phyloP scores from a whole-genome alignment of 1,284 basidiomycete species.

The Rhodotorula sp. region DNA sequence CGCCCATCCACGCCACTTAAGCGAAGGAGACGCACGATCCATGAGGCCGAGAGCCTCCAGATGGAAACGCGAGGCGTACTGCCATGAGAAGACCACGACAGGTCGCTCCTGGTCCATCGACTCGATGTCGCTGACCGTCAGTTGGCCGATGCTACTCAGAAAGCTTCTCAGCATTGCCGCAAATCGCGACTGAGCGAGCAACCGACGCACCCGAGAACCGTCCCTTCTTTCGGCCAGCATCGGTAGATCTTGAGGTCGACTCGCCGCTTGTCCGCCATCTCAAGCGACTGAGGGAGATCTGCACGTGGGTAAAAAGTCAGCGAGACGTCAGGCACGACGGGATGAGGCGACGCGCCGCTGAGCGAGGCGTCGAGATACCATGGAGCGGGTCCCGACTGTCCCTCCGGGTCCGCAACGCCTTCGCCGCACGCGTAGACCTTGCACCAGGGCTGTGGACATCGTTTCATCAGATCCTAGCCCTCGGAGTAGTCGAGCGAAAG shows the following conservation, averaged over 20 bases:
- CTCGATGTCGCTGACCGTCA: conserved; percentile 1
- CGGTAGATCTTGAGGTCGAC: conserved; percentile 5
- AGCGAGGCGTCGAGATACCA: conserved; percentile 14
- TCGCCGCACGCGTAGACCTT: conserved; percentile 21
- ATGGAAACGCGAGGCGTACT: not conserved
- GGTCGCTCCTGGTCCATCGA: not conserved
- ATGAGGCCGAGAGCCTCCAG: not conserved
- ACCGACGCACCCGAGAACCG: not conserved
- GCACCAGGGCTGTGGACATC: not conserved
- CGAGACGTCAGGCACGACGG: no score
- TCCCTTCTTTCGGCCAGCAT: not conserved
- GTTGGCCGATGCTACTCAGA: not conserved
- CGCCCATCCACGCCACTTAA: no score
- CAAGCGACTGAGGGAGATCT: not conserved
- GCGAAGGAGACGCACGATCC: not conserved
- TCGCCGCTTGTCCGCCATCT: not conserved
- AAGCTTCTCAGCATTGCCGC: no score
- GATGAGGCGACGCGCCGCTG: not conserved
- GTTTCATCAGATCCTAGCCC: no score
- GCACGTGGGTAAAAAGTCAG: not conserved
- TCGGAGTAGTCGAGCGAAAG: not conserved
- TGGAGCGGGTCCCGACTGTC: not conserved
- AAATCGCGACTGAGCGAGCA: not conserved
- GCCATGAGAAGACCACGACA: not conserved
- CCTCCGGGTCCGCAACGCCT: conserved; percentile 2